Base-by-base conservation (phyloP, 1,284 basidiomycete species). In the Ceratobasidium sp. region DNA sequence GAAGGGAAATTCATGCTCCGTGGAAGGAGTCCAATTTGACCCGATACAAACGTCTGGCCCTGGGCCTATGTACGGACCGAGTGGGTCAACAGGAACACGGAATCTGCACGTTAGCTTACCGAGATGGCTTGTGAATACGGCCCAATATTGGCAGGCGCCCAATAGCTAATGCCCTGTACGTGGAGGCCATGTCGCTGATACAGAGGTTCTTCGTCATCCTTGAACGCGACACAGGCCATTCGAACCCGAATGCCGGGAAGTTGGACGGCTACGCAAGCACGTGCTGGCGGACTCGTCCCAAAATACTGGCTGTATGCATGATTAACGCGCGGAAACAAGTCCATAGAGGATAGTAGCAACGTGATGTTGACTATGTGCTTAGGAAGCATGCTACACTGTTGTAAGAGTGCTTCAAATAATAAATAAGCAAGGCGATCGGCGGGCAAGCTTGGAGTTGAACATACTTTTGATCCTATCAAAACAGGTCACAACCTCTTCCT, bases 131-230 rank as follows among this genome's bases (percentile, higher is more conserved):
- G 97, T 0, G 94, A 96, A 78, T 99, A 99, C 1, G 97, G 97
- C 0, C 97, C 97, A 68, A 99, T 99, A 77, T 98, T 99, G 1
- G 97, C 96, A 8, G 97, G 95, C 17, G 96, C 96, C 97, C 97
- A 99, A 77, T 98, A 98, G 77, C 94, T 96, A 64, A 96, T 78
- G 15, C 94, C 87, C 79, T 99, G 97, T 0, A 99, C 96, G 76
- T 99, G 97, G 38, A 99, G 81, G 0, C 91, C 89, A 64, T 86
- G 86, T 35, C 94, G 82, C 32, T 86, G 82, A 8, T 74, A 50
- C 2, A 77, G 67, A 7, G 71, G 75, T 31, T 57, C 74, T 72
- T 82, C 83, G 1, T 80, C n/a, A n/a, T n/a, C 62, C 13, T 40
- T 2, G 25, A 53, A 90, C 0, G 93, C 92, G 10, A 92, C 78